A percentile compares a stretch with the other conserved stretches of the same genome.
Evolutionary conservation across 148 eudicot species (phyloP).

Genomic region (Bassia scoparia): DNA sequence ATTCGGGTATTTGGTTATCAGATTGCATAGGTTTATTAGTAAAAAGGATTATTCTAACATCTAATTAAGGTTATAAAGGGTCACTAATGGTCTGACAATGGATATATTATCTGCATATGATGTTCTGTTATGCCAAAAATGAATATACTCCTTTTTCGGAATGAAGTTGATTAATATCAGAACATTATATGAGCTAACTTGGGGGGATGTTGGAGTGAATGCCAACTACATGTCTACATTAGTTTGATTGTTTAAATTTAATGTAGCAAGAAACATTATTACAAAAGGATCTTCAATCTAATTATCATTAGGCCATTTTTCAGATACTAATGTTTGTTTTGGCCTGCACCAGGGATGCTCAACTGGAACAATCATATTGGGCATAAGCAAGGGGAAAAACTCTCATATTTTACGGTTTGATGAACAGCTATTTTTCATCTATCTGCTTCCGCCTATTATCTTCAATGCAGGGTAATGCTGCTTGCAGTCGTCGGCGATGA

Average conservation of each 20-base stretch:
- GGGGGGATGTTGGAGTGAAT: too few species aligned
- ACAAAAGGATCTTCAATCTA: background rate
- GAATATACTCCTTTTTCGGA: background rate
- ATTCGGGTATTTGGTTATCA: too few species aligned
- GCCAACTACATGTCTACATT: too few species aligned
- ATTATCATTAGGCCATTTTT: background rate
- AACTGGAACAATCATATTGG: constrained; percentile 59
- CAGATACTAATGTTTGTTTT: background rate
- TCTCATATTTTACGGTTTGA: constrained; percentile 81
- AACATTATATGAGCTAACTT: too few species aligned
- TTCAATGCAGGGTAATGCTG: constrained; percentile 87
- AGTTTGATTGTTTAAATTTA: background rate
- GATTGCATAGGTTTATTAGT: too few species aligned
- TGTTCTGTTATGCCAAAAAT: too few species aligned
- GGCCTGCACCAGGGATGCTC: constrained; percentile 51
- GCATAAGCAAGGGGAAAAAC: constrained; percentile 69
- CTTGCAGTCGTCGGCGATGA: background rate
- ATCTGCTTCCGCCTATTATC: constrained; percentile 92
- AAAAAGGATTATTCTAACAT: too few species aligned
- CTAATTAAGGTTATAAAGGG: too few species aligned
- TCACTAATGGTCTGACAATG: too few species aligned
- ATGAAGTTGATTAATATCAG: too few species aligned
- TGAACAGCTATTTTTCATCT: constrained; percentile 86
- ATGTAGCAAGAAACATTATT: background rate
- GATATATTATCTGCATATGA: too few species aligned